Conservation (phyloP, 805 yeast species). For the Metschnikowia gelsemii region DNA sequence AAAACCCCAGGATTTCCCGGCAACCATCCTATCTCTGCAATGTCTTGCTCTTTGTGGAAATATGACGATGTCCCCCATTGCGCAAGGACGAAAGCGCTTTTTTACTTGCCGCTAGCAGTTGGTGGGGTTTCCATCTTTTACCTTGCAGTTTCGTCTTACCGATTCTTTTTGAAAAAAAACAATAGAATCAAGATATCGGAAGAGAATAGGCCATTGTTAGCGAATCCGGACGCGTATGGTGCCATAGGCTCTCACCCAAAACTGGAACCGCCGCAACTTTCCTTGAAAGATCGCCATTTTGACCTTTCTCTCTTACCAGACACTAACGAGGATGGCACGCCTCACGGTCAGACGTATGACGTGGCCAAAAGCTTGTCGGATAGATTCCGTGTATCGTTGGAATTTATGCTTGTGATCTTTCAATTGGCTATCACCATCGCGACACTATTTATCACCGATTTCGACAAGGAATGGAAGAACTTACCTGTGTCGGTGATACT, state of each 20-base stretch:
- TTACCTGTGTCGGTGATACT: slow-evolving; percentile 25
- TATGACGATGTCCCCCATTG: slow-evolving; percentile 62
- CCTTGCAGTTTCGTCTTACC: slow-evolving; percentile 23
- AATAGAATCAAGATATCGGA: slow-evolving; percentile 19
- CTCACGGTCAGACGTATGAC: slow-evolving; percentile 52
- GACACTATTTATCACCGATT: slow-evolving; percentile 31
- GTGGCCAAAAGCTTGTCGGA: slow-evolving; percentile 53
- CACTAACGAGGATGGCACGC: slow-evolving; percentile 57
- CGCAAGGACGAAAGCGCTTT: slow-evolving; percentile 44
- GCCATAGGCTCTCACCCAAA: slow-evolving; percentile 20
- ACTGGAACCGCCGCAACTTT: slow-evolving; percentile 17
- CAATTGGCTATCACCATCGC: slow-evolving; percentile 40
- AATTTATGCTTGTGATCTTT: slow-evolving; percentile 43
- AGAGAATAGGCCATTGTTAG: slow-evolving; percentile 37
- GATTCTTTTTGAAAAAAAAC: slow-evolving; percentile 4
- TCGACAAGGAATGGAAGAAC: slow-evolving; percentile 35
- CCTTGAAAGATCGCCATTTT: slow-evolving; percentile 59
- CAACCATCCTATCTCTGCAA: neutral
- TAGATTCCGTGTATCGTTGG: slow-evolving; percentile 51
- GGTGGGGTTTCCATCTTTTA: slow-evolving; percentile 31
- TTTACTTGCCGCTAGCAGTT: slow-evolving; percentile 30
- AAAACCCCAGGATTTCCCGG: no score
- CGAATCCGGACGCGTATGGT: slow-evolving; percentile 34
- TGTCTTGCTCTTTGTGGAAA: slow-evolving; percentile 44
- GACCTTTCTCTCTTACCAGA: slow-evolving; percentile 57